Conservation (phyloP, 768 basidiomycete genomes). For the Ramaria rubella region DNA sequence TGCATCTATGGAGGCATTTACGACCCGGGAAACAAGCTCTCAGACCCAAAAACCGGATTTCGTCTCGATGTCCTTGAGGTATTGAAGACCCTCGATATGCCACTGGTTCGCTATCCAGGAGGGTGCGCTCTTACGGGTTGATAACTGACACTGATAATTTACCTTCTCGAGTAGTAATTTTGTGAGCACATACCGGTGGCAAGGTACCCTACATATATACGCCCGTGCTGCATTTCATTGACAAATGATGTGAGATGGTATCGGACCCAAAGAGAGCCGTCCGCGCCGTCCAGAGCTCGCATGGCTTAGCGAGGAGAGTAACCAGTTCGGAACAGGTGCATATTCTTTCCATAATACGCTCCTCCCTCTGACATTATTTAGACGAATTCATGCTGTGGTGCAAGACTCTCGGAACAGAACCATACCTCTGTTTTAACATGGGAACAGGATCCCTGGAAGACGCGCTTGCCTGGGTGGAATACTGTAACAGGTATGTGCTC, state of each 20-base stretch:
- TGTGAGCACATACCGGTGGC: constrained; percentile 51
- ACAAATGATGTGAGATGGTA: constrained; percentile 34
- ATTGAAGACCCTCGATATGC: constrained; percentile 40
- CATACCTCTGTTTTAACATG: constrained; percentile 58
- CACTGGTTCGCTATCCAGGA: constrained; percentile 48
- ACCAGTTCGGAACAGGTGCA: constrained; percentile 57
- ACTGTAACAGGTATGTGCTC: constrained; percentile 44
- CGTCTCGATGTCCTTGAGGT: constrained; percentile 44
- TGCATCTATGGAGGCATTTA: constrained; percentile 49
- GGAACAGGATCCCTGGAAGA: constrained; percentile 57
- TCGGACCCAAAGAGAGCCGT: constrained; percentile 43
- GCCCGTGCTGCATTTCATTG: background rate
- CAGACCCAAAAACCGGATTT: constrained; percentile 38
- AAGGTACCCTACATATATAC: constrained; percentile 23
- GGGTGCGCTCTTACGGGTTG: constrained; percentile 26
- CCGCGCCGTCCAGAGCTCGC: constrained; percentile 54
- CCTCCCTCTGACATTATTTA: constrained; percentile 5
- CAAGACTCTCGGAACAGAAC: constrained; percentile 43
- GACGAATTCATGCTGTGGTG: constrained; percentile 54
- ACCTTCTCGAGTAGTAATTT: constrained; percentile 33
- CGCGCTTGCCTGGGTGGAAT: constrained; percentile 55
- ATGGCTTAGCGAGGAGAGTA: constrained; percentile 54
- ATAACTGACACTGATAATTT: background rate
- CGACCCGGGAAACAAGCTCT: constrained; percentile 32
- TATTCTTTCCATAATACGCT: constrained; percentile 15